phyloP scores from a whole-genome alignment of 2,329 filamentous ascomycete species.

The Xylogone sp. region DNA sequence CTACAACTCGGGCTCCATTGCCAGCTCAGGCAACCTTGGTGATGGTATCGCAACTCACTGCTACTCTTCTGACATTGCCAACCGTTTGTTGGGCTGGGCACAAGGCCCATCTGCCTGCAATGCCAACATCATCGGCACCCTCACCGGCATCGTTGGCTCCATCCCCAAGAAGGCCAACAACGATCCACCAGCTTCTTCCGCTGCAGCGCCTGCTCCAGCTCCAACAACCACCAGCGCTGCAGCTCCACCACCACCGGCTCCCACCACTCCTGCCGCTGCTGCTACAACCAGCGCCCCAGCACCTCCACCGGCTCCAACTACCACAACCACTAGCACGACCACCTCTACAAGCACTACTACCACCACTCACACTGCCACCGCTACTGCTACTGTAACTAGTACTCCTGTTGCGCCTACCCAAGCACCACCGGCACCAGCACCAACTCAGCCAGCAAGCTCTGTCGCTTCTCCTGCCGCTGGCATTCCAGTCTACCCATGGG shows the following conservation, averaged over 20 bases:
- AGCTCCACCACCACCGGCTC: background rate
- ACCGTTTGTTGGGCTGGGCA: conserved; percentile 17
- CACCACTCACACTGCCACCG: background rate
- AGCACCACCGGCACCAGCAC: background rate
- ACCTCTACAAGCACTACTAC: background rate
- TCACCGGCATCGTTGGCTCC: conserved; percentile 1
- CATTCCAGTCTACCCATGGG: background rate
- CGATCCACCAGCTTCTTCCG: background rate
- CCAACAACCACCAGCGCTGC: background rate
- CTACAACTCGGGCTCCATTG: conserved; percentile 38
- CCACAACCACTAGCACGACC: background rate
- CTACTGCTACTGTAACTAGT: background rate
- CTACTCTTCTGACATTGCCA: conserved; percentile 21
- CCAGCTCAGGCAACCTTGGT: conserved; percentile 27
- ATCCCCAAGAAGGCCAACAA: conserved; percentile 1
- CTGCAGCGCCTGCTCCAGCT: background rate
- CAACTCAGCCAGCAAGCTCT: background rate
- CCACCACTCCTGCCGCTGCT: background rate
- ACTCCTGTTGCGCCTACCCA: conserved; percentile 2
- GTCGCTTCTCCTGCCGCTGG: background rate
- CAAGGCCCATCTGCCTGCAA: conserved; percentile 11
- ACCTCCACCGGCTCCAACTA: background rate
- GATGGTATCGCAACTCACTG: conserved; percentile 17
- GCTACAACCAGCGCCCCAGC: background rate
- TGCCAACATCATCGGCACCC: conserved; percentile 7